Conservation (phyloP, 257 asterid genomes). For the Fraxinus excelsior region DNA sequence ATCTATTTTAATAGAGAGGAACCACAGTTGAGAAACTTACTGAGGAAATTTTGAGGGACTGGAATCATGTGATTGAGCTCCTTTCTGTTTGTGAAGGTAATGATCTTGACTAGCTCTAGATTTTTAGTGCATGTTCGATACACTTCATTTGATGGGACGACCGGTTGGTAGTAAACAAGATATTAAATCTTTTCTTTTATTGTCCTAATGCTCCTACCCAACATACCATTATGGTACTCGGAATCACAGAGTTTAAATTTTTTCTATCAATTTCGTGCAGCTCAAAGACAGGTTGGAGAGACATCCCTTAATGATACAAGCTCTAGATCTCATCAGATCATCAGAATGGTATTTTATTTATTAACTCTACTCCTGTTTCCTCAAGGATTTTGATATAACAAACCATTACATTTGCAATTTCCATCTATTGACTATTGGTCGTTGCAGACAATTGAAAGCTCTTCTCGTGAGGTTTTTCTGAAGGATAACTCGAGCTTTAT, state of each 20-base stretch:
- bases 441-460: slow-evolving; percentile 88
- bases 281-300: slow-evolving; percentile 95
- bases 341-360: slow-evolving; percentile 66
- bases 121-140: not conserved
- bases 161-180: not conserved
- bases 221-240: not conserved
- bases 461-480: slow-evolving; percentile 71
- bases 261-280: slow-evolving; percentile 42
- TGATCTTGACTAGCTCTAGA: not conserved
- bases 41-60: slow-evolving; percentile 75
- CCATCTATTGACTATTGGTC: slow-evolving; percentile 19
- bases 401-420: slow-evolving; percentile 2
- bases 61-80: slow-evolving; percentile 76
- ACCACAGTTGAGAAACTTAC: slow-evolving; percentile 88
- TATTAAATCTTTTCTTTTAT: too few species aligned
- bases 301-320: slow-evolving; percentile 86
- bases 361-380: not conserved
- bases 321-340: slow-evolving; percentile 97
- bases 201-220: not conserved
- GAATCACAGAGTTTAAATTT: not conserved
- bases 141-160: not conserved
- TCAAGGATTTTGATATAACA: not conserved
- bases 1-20: slow-evolving; percentile 62
- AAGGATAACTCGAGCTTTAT: slow-evolving; percentile 69
- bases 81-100: slow-evolving; percentile 87